Evolutionary conservation across 2,329 filamentous ascomycete genomes (phyloP).

Genomic region (Passalora sequoiae): DNA sequence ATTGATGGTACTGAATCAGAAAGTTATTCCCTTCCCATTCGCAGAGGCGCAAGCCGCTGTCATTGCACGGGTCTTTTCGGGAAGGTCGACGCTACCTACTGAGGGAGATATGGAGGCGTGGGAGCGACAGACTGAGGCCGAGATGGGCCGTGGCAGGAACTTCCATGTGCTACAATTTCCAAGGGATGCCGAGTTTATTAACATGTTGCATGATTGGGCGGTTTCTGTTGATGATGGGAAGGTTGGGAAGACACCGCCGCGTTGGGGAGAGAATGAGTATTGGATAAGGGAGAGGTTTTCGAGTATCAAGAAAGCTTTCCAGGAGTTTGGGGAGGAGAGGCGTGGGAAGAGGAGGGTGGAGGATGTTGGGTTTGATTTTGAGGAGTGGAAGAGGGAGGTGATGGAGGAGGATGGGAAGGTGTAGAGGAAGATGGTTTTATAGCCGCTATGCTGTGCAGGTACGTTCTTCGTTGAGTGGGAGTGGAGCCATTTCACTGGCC

Average conservation of each 20-base stretch:
- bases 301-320: slow-evolving; percentile 67
- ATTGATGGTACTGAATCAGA: slow-evolving; percentile 70
- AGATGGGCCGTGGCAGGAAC: slow-evolving; percentile 41
- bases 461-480: too few species aligned
- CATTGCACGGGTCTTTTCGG: slow-evolving; percentile 71
- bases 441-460: too few species aligned
- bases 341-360: slow-evolving; percentile 57
- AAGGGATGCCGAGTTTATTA: slow-evolving; percentile 65
- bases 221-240: slow-evolving; percentile 36
- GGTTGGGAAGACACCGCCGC: slow-evolving; percentile 60
- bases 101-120: slow-evolving; percentile 61
- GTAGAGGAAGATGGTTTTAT: background rate
- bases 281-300: slow-evolving; percentile 67
- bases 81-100: slow-evolving; percentile 60
- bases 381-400: slow-evolving; percentile 29
- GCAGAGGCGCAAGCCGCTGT: slow-evolving; percentile 74
- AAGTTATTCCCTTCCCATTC: slow-evolving; percentile 81
- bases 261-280: slow-evolving; percentile 64
- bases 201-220: slow-evolving; percentile 61
- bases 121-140: slow-evolving; percentile 47
- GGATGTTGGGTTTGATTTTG: slow-evolving; percentile 58
- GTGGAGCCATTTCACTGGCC: too few species aligned
- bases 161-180: slow-evolving; percentile 56
- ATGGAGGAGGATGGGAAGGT: slow-evolving; percentile 3
- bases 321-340: slow-evolving; percentile 55